Evolutionary conservation across 768 basidiomycete genomes (phyloP).

Genomic region (Boletus subparvulus): DNA sequence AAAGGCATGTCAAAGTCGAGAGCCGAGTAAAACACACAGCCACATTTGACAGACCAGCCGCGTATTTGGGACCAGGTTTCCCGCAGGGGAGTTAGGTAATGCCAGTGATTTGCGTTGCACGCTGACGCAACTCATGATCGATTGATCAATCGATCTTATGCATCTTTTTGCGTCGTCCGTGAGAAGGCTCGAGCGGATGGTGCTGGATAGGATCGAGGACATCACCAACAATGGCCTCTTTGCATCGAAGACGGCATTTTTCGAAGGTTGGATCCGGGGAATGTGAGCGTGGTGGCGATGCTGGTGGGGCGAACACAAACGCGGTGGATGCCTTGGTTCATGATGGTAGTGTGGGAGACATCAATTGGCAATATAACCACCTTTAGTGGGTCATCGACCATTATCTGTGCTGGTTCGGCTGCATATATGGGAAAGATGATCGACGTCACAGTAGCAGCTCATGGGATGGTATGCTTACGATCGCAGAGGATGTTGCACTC

Average conservation of each 20-base stretch:
- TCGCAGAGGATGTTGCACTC: constrained; percentile 85
- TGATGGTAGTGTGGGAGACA: constrained; percentile 83
- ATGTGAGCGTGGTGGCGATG: background rate
- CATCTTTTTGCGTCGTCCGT: no score
- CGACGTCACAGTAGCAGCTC: background rate
- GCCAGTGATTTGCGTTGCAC: no score
- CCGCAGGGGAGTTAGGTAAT: background rate
- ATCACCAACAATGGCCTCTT: no score
- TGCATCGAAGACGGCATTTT: constrained; percentile 62
- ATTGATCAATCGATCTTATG: no score
- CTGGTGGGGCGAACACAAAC: constrained; percentile 48
- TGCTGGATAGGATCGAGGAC: no score
- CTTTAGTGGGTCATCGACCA: constrained; percentile 68
- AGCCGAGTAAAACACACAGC: constrained; percentile 4
- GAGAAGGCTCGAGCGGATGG: no score
- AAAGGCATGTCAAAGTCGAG: background rate
- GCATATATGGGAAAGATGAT: background rate
- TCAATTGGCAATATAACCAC: constrained; percentile 82
- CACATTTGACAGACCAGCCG: constrained; percentile 10
- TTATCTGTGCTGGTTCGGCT: constrained; percentile 85
- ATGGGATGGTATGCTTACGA: constrained; percentile 50
- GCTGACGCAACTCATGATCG: no score
- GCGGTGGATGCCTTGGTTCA: constrained; percentile 53
- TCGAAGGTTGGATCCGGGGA: constrained; percentile 51
- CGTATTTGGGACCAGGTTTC: no score